Conservation (phyloP, 306 rosid species). For the Aeschynomene evenia region DNA sequence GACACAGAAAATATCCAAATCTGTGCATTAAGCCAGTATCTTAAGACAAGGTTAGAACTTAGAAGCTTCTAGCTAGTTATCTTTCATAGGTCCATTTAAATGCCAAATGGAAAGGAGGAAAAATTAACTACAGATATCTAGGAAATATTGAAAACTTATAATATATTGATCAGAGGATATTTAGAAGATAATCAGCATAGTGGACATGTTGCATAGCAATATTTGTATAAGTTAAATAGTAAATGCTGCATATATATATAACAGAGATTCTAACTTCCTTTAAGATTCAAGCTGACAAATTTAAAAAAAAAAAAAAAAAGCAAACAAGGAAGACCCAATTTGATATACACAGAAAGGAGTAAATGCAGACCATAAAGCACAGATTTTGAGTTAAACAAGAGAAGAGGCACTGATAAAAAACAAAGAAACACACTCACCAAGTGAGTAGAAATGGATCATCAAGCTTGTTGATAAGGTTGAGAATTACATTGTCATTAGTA, state of each 20-base stretch:
- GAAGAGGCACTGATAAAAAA: background rate
- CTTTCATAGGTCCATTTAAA: no score
- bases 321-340: background rate
- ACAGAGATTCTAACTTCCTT: background rate
- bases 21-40: background rate
- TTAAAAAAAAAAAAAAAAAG: background rate
- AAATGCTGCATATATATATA: background rate
- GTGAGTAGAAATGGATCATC: slow-evolving; percentile 83
- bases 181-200: background rate
- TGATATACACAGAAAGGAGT: background rate
- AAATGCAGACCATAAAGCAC: background rate
- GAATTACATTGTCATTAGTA: slow-evolving; percentile 83
- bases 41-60: slow-evolving; percentile 2
- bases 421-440: slow-evolving; percentile 51
- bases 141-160: background rate
- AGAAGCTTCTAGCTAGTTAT: no score
- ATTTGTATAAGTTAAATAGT: background rate
- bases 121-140: background rate
- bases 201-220: background rate
- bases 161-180: background rate
- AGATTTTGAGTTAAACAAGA: background rate
- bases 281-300: background rate
- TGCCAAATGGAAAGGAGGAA: no score
- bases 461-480: slow-evolving; percentile 88
- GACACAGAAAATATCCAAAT: background rate